These are phyloP conservation scores for Diplodia intermedia DNA, from an alignment of 2,329 filamentous ascomycete genomes.

Conservation along the genomic window DNA sequence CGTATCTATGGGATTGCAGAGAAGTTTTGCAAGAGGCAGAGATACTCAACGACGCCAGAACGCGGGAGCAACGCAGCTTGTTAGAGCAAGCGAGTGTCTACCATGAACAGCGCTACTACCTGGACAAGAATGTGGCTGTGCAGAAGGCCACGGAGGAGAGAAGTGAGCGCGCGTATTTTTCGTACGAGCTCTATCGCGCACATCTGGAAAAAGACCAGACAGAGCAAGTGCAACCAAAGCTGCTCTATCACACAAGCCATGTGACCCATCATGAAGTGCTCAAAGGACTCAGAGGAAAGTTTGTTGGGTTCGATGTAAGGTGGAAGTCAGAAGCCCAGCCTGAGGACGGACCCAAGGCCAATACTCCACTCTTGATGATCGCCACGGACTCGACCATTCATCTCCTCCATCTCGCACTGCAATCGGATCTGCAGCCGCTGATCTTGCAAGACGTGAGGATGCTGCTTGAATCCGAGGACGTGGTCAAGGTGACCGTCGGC, in stretches of 20 bases:
- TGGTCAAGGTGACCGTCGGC: constrained; percentile 78
- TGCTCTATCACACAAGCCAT: background rate
- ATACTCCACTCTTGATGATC: constrained; percentile 83
- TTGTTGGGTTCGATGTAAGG: constrained; percentile 88
- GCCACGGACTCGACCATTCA: constrained; percentile 77
- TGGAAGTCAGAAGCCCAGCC: constrained; percentile 67
- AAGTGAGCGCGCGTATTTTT: background rate
- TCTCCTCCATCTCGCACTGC: constrained; percentile 74
- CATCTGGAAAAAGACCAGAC: background rate
- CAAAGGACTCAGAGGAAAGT: background rate
- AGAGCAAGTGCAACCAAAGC: background rate
- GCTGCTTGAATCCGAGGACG: constrained; percentile 72
- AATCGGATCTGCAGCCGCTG: constrained; percentile 47
- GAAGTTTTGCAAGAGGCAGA: background rate
- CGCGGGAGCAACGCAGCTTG: background rate
- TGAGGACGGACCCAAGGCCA: constrained; percentile 63
- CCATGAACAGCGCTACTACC: background rate
- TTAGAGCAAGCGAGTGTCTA: background rate
- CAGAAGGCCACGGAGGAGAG: background rate
- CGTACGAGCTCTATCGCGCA: background rate
- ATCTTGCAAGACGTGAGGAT: constrained; percentile 72
- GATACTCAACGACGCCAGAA: background rate
- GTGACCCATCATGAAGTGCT: background rate
- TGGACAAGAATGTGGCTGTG: background rate
- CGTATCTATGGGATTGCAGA: no score